Evolutionary conservation across 2,329 filamentous ascomycete species (phyloP), one percentile per base, ranked within the genome.

Genomic region (Juglanconis sp.): DNA sequence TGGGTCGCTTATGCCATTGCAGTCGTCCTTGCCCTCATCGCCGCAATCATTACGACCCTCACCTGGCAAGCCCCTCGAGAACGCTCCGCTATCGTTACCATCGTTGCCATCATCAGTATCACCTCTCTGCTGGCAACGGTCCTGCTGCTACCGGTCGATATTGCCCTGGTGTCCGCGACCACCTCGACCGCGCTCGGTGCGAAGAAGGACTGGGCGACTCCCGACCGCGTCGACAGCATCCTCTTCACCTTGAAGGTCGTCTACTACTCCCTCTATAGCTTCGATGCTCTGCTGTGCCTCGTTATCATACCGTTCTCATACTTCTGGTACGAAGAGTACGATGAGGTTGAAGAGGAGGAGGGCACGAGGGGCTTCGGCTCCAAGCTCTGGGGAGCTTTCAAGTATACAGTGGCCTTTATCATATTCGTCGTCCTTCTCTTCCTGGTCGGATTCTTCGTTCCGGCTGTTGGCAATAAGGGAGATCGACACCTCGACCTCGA

Each of bases 281-380:
- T 97, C 66, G 95, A 99, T 73, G 91, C 92, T 1, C 73, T 97
- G 5, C 84, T 99, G 10, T 99, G 95, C 70, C 80, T 99, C 50
- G 73, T 98, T 17, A 84, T 96, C 49, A 89, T 98, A 24, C 95
- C 95, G 0, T 99, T 99, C 71, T 89, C 93, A 52, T 99, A 99
- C 78, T 99, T 99, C 73, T 97, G 90, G 87, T 95, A 96, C 70
- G 95, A 99, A 73, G 95, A 98, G 74, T 96, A 96, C 66, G 94
- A 97, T 69, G 92, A 97, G 76, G 88, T 94, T 24, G 92, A 92
- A 63, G 83, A 88, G 38, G 91, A 96, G 68, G 85, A 91, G 63
- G 90, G 91, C 36, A 86, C 85, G 35, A 88, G 93, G 71, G 89
- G 89, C 2, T 74, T 89, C 61, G 82, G 81, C 6, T 84, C 86